Percentiles rank a stretch among this genome's conserved stretches.
Evolutionary conservation across 805 yeast species (phyloP).

Genomic region (Yarrowia sp.): DNA sequence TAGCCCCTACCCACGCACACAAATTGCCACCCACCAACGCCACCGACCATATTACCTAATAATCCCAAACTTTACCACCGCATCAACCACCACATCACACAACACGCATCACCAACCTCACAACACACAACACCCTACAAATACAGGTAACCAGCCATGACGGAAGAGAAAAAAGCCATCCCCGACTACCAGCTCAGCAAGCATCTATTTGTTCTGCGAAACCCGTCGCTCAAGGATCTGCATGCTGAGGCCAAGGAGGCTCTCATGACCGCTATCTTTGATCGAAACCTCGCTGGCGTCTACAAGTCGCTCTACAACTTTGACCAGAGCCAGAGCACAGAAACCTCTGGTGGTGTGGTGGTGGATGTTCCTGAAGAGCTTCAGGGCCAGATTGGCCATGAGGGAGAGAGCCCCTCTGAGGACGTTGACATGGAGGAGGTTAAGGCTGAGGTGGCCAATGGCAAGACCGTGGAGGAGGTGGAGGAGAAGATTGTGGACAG

Average conservation of each 20-base stretch:
- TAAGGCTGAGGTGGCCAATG: constrained; percentile 20
- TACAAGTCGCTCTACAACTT: constrained; percentile 59
- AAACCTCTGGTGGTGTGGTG: constrained; percentile 29
- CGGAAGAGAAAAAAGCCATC: constrained; percentile 34
- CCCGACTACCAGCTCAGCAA: constrained; percentile 87
- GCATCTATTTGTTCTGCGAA: constrained; percentile 60
- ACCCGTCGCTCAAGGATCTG: constrained; percentile 40
- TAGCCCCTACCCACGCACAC: not conserved
- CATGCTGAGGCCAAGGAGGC: constrained; percentile 46
- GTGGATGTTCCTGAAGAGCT: constrained; percentile 18
- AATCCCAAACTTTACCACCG: not conserved
- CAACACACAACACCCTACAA: not conserved
- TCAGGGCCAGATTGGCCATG: constrained; percentile 21
- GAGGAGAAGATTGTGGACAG: constrained; percentile 10
- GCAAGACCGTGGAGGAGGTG: constrained; percentile 17
- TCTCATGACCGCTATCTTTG: constrained; percentile 53
- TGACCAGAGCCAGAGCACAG: constrained; percentile 39
- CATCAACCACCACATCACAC: not conserved
- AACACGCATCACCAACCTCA: not conserved
- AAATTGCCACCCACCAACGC: not conserved
- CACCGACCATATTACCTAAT: constrained; percentile 1
- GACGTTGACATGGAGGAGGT: constrained; percentile 18
- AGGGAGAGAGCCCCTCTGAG: constrained; percentile 14
- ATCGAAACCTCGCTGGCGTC: constrained; percentile 74
- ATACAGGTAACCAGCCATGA: not conserved